Conservation (phyloP, 2,329 filamentous ascomycete species). For the Hysterium pulicare region DNA sequence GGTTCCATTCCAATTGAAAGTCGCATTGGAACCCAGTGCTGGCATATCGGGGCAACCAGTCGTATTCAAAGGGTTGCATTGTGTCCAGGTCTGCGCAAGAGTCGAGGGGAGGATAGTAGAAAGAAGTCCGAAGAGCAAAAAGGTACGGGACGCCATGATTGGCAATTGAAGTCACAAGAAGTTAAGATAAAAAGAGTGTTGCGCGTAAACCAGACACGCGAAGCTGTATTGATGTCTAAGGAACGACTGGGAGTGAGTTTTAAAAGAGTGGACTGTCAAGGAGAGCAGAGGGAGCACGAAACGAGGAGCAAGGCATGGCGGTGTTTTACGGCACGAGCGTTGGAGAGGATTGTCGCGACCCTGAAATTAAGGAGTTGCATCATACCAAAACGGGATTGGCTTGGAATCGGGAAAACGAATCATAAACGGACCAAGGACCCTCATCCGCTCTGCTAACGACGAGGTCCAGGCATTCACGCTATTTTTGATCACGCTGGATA, state of each 20-base stretch:
- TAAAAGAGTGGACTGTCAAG: slow-evolving; percentile 2
- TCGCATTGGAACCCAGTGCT: slow-evolving; percentile 62
- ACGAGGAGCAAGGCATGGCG: background rate
- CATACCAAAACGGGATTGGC: background rate
- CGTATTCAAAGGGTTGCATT: slow-evolving; percentile 72
- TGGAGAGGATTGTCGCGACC: background rate
- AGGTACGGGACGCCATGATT: slow-evolving; percentile 30
- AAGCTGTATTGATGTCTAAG: background rate
- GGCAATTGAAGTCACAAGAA: slow-evolving; percentile 7
- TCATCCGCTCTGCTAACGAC: background rate
- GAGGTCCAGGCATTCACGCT: background rate
- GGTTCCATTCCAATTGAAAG: slow-evolving; percentile 53
- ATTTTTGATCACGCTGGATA: background rate
- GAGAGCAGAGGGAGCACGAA: slow-evolving; percentile 1
- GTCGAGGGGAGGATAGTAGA: slow-evolving; percentile 42
- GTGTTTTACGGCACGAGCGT: background rate
- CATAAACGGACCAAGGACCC: background rate
- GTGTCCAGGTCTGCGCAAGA: slow-evolving; percentile 69
- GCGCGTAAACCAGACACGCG: slow-evolving; percentile 36
- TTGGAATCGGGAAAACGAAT: background rate
- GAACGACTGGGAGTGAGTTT: background rate
- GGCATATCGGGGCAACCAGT: slow-evolving; percentile 66
- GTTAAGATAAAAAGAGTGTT: slow-evolving; percentile 25
- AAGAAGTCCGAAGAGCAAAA: slow-evolving; percentile 37
- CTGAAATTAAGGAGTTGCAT: background rate